A percentile compares a stretch with the other conserved stretches of the same genome.
Evolutionary conservation across 1,284 basidiomycete genomes (phyloP).

Genomic region (Irpex sp.): DNA sequence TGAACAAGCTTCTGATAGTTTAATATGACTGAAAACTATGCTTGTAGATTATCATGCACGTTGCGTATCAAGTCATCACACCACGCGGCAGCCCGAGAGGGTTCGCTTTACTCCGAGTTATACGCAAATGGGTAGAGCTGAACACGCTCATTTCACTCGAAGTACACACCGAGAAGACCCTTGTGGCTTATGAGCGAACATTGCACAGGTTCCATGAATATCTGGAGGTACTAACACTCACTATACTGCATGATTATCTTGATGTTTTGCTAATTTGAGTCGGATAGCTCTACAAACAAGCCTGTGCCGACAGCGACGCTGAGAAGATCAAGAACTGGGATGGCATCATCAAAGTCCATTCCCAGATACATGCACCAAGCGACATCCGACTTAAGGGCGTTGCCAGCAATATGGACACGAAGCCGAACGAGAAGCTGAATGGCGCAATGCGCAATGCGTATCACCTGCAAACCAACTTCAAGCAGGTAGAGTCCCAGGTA

Average conservation of each 20-base stretch:
- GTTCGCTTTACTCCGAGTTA: constrained; percentile 14
- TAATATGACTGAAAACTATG: neutral
- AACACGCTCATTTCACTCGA: constrained; percentile 16
- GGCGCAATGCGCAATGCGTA: constrained; percentile 23
- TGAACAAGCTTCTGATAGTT: neutral
- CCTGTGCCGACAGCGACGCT: neutral
- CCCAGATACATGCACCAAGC: constrained; percentile 17
- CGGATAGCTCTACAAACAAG: neutral
- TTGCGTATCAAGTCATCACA: constrained; percentile 9
- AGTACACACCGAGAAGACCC: constrained; percentile 20
- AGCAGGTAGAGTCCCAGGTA: constrained; percentile 24
- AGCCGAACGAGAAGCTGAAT: constrained; percentile 24
- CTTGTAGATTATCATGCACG: constrained; percentile 8
- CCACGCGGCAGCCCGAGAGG: neutral
- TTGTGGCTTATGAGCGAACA: constrained; percentile 3
- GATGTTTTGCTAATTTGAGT: neutral
- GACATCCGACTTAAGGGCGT: constrained; percentile 23
- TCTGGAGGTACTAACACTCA: no score
- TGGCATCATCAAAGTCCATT: constrained; percentile 20
- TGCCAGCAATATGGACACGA: constrained; percentile 18
- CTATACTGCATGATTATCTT: no score
- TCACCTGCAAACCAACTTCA: constrained; percentile 26
- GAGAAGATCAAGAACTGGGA: constrained; percentile 24
- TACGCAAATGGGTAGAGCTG: constrained; percentile 15
- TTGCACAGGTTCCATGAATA: constrained; percentile 4